Base-by-base conservation (phyloP, 495 filamentous ascomycete species). In the Saxophila tyrrhenica region DNA sequence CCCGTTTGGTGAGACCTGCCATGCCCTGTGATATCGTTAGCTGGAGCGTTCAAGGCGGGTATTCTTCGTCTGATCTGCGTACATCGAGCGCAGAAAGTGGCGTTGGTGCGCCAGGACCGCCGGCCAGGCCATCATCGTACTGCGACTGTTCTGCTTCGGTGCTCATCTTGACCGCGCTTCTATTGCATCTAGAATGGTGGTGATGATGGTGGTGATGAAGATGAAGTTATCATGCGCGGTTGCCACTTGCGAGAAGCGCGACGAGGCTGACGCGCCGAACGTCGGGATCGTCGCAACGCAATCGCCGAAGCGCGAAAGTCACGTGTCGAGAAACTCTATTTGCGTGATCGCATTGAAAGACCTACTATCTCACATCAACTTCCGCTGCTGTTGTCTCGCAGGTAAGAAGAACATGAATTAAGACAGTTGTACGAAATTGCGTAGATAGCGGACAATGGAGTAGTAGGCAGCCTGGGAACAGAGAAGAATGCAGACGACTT, bases 21-120 rank as follows among this genome's bases (percentile, higher is more conserved):
- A 88, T 68, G 38, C 86, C 84, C 84, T 92, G n/a, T 21, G 21
- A 17, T 13, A 11, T n/a, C 48, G 47, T 56, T 42, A 70, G 50
- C 22, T 32, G 48, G n/a, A 19, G n/a, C n/a, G 16, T 21, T 15
- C 29, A 20, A 45, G 3, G 22, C 21, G 43, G 25, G 25, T 39
- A 21, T 20, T 1, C 22, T 19, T n/a, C 22, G 24, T 15, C 25
- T 1, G 20, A 35, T 24, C 3, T 20, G 25, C 70, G 54, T 74
- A 95, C 90, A 77, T 97, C 92, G n/a, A 98, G 73, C 17, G 84
- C 82, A 42, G 73, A 70, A 29, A 98, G 78, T n/a, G 92, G 92
- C 46, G 89, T 97, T 13, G 92, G 92, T 19, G 94, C 92, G 60
- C 92, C 92, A 56, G 94, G 92, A 24, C 87, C 89, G 41, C 83